phyloP scores from a whole-genome alignment of 1,284 basidiomycete species.

The Kalmanozyma brasiliensis region DNA sequence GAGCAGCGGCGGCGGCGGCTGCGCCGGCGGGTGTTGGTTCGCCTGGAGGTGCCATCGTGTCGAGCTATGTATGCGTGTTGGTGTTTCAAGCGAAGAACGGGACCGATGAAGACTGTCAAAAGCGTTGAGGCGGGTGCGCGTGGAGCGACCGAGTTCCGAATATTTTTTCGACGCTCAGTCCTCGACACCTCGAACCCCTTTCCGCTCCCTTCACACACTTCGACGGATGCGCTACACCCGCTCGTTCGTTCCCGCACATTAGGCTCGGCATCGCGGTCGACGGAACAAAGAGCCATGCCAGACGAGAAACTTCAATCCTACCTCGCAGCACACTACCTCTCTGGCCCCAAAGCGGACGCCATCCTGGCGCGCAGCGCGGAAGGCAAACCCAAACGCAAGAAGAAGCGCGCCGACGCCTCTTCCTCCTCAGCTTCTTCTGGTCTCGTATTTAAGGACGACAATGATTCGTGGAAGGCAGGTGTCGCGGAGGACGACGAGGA shows the following conservation, averaged over 20 bases:
- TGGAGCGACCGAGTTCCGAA: slow-evolving; percentile 14
- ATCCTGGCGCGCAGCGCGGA: slow-evolving; percentile 78
- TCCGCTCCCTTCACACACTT: no score
- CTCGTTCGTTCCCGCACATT: no score
- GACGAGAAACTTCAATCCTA: slow-evolving; percentile 70
- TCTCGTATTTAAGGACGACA: slow-evolving; percentile 56
- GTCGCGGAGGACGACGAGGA: slow-evolving; percentile 40
- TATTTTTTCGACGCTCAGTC: slow-evolving; percentile 4
- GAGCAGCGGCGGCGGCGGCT: slow-evolving; percentile 39
- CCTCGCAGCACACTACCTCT: slow-evolving; percentile 81
- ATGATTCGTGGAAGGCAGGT: slow-evolving; percentile 40
- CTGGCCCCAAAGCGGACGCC: slow-evolving; percentile 94
- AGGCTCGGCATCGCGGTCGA: not conserved
- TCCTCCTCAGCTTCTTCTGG: slow-evolving; percentile 19
- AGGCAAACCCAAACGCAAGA: slow-evolving; percentile 75
- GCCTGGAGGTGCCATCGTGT: slow-evolving; percentile 41
- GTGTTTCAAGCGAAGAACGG: slow-evolving; percentile 1
- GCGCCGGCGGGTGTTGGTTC: slow-evolving; percentile 40
- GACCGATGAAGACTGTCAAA: not conserved
- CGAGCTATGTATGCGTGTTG: not conserved
- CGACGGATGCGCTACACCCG: no score
- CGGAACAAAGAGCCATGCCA: slow-evolving; percentile 34
- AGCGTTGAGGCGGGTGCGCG: not conserved
- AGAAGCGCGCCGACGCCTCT: slow-evolving; percentile 72
- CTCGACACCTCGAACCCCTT: no score